phyloP scores from a whole-genome alignment of 441 rosid species.

The Croton setiger region DNA sequence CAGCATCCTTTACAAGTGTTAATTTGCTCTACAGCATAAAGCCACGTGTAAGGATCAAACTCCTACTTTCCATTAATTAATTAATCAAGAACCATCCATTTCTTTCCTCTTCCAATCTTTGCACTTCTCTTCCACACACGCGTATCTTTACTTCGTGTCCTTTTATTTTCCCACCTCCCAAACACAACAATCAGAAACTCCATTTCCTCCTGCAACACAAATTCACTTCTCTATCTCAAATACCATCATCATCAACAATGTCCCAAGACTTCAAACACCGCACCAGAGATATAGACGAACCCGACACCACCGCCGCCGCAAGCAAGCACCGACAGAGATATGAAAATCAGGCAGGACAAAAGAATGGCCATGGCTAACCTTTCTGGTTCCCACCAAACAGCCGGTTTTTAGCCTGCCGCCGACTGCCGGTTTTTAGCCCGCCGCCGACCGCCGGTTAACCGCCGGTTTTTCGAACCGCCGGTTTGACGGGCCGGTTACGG shows the following conservation, averaged over 20 bases:
- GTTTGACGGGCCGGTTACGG: no score
- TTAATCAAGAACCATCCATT: no score
- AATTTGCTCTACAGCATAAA: no score
- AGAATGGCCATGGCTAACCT: slow-evolving; percentile 61
- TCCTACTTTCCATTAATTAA: no score
- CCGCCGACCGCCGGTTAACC: no score
- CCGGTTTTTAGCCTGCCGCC: no score
- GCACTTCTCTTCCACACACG: not conserved
- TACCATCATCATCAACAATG: slow-evolving; percentile 36
- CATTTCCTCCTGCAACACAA: slow-evolving; percentile 18
- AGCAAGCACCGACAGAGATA: slow-evolving; percentile 11
- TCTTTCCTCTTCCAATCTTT: not conserved
- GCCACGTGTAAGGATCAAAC: no score
- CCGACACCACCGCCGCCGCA: slow-evolving; percentile 19
- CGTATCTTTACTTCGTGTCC: slow-evolving; percentile 15
- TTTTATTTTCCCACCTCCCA: no score
- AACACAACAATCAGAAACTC: slow-evolving; percentile 12
- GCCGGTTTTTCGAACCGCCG: no score
- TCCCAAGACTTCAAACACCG: slow-evolving; percentile 54
- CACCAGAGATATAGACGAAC: slow-evolving; percentile 26
- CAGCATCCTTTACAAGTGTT: no score
- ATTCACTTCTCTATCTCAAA: not conserved
- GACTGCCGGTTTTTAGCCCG: no score
- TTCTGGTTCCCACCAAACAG: no score
- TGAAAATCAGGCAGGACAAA: slow-evolving; percentile 30